Percentiles rank a stretch among this genome's conserved stretches.
Evolutionary conservation across 495 filamentous ascomycete species (phyloP).

Genomic region (Penicillium arizonense): DNA sequence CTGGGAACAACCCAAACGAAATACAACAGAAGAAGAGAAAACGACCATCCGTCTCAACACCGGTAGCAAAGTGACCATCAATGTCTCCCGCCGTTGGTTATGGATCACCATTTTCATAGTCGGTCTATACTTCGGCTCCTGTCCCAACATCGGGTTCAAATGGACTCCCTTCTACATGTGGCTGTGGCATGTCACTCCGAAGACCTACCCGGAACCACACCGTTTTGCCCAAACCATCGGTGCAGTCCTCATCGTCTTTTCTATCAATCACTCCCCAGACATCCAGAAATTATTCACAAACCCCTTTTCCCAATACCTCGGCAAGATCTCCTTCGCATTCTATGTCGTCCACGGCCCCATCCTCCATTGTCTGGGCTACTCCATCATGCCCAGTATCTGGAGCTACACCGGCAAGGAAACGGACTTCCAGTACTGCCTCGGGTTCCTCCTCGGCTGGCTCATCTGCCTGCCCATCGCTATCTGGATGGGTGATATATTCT

Average conservation of each 20-base stretch:
- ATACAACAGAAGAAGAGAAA: conserved; percentile 13
- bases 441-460: conserved; percentile 49
- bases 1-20: conserved; percentile 30
- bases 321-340: conserved; percentile 60
- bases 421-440: conserved; percentile 48
- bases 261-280: conserved; percentile 51
- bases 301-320: conserved; percentile 58
- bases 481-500: conserved; percentile 59
- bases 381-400: conserved; percentile 53
- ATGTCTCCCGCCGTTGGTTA: conserved; percentile 45
- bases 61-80: conserved; percentile 30
- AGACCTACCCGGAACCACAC: conserved; percentile 42
- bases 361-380: conserved; percentile 47
- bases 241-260: conserved; percentile 54
- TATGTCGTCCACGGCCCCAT: conserved; percentile 66
- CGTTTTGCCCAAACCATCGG: conserved; percentile 50
- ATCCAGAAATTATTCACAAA: conserved; percentile 56
- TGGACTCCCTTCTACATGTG: conserved; percentile 47
- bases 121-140: conserved; percentile 44
- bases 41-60: conserved; percentile 19
- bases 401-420: conserved; percentile 51
- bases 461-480: conserved; percentile 52
- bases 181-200: conserved; percentile 39
- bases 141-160: conserved; percentile 42
- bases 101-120: conserved; percentile 52